Evolutionary conservation across 768 basidiomycete genomes (phyloP), one percentile per base, ranked within the genome.

Genomic region (Mycena filopes): DNA sequence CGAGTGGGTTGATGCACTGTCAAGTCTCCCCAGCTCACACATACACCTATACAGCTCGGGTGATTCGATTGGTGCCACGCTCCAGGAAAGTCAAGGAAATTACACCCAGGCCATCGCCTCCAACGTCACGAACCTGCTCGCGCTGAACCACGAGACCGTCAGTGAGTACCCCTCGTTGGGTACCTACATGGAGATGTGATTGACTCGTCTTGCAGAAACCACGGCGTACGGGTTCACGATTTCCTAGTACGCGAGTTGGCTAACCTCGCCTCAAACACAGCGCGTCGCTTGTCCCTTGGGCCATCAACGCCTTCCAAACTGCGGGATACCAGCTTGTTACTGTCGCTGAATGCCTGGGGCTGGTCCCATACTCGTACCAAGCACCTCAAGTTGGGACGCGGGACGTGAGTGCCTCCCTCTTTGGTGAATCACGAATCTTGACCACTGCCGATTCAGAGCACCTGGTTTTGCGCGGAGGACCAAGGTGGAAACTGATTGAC

Each of bases 51-150:
- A 4, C 47, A 83, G 81, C 63, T 81, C 80, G 33, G 73, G 71
- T 18, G 82, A 83, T 59, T 82, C 82, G 7, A 46, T 75, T 10
- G 82, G 80, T 15, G 75, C 79, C 8, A 75, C 80, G 20, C 66
- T 71, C 7, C 72, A 73, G 7, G 62, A 80, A 60, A 81, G 79
- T 51, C 65, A 80, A 60, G 58, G 54, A 26, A 38, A 56, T 4
- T 83, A 82, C 47, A 75, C 77, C 46, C 25, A 72, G 7, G 73
- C 79, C 25, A 64, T 61, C 0, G 28, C 63, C 10, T 75, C 76
- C 54, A 80, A 78, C 9, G 70, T 61, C 53, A 81, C 72, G 29
- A 76, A 81, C 2, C 1, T 63, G 41, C 69, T 85, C 21, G 71
- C 81, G 0, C 72, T 84, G 45, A 83, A 82, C 21, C 67, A 68